Evolutionary conservation across 345 rosid genomes (phyloP).

Genomic region (Rhizophora mangle): DNA sequence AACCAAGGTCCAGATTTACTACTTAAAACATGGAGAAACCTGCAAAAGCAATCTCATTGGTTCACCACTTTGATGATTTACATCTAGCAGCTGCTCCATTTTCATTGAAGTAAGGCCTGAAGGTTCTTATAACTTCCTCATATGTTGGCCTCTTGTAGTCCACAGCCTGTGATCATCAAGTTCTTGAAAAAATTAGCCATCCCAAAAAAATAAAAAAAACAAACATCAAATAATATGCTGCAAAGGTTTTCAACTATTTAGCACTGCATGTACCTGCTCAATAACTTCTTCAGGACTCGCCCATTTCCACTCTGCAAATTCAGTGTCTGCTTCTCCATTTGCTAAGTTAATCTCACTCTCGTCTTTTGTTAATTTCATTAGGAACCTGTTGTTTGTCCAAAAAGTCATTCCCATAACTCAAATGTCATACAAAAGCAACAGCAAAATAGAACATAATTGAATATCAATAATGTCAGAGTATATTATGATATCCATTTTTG

Average conservation of each 20-base stretch:
- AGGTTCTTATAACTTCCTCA: slow-evolving; percentile 81
- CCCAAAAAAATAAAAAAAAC: not conserved
- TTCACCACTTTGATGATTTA: slow-evolving; percentile 91
- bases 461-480: no score
- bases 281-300: slow-evolving; percentile 73
- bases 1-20: slow-evolving; percentile 12
- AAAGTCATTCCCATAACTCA: slow-evolving; percentile 1
- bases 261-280: slow-evolving; percentile 50
- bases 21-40: slow-evolving; percentile 13
- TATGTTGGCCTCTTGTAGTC: slow-evolving; percentile 97
- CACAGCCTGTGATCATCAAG: slow-evolving; percentile 56
- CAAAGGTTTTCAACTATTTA: not conserved
- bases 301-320: slow-evolving; percentile 98
- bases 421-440: not conserved
- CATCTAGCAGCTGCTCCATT: slow-evolving; percentile 67
- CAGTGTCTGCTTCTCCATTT: slow-evolving; percentile 70
- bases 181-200: not conserved
- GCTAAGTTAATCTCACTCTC: slow-evolving; percentile 82
- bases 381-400: slow-evolving; percentile 52
- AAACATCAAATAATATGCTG: not conserved
- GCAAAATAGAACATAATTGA: not conserved
- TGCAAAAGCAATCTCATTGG: slow-evolving; percentile 16
- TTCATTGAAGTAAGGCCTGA: slow-evolving; percentile 57
- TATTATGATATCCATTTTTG: no score
- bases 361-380: slow-evolving; percentile 69